Conservation (phyloP, 768 basidiomycete genomes). For the Mycena vulgaris region DNA sequence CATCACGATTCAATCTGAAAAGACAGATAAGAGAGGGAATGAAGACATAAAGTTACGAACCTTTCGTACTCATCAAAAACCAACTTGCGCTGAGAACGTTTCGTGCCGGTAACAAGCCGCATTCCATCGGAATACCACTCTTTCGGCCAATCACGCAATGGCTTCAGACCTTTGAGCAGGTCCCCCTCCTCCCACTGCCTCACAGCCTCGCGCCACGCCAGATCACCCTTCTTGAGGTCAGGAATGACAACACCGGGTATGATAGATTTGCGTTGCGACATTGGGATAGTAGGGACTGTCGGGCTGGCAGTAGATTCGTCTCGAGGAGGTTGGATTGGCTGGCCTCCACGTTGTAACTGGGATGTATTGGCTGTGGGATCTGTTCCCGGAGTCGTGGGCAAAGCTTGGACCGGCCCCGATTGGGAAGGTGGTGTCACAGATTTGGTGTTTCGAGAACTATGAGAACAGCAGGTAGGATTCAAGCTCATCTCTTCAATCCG, state of each 20-base stretch:
- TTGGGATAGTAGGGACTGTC: too few species aligned
- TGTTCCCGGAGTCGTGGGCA: too few species aligned
- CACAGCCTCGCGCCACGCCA: slow-evolving; percentile 15
- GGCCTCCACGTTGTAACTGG: too few species aligned
- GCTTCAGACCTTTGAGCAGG: background rate
- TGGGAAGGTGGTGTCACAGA: too few species aligned
- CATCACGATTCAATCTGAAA: background rate
- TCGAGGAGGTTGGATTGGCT: too few species aligned
- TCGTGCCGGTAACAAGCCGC: slow-evolving; percentile 7
- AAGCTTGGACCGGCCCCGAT: too few species aligned
- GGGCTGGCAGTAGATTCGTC: too few species aligned
- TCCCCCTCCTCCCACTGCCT: slow-evolving; percentile 5
- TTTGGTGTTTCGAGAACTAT: background rate
- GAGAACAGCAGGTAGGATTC: background rate
- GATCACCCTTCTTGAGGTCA: too few species aligned
- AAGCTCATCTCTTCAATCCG: background rate
- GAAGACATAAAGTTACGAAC: background rate
- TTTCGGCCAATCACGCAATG: slow-evolving; percentile 1
- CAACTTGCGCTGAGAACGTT: slow-evolving; percentile 14
- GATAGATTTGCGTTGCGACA: background rate
- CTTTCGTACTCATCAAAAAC: slow-evolving; percentile 10
- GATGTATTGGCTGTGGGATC: too few species aligned
- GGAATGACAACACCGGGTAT: slow-evolving; percentile 20
- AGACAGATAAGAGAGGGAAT: background rate
- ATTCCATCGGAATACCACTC: slow-evolving; percentile 16